These are phyloP conservation scores for Arthrobotrys conoides DNA, from an alignment of 2,329 filamentous ascomycete genomes.

Conservation along the genomic window DNA sequence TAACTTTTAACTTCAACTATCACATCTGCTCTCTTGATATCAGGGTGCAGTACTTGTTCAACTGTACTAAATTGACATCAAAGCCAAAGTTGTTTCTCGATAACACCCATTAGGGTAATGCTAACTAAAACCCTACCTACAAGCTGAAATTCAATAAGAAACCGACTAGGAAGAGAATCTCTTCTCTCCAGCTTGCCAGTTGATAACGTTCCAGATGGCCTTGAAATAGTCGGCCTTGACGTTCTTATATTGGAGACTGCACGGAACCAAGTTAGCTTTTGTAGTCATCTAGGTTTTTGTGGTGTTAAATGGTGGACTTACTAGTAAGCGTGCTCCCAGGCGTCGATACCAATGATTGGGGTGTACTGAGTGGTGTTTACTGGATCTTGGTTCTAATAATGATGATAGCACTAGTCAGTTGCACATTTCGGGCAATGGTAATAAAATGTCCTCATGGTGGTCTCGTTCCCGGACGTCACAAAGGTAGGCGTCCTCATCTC, in stretches of 20 bases:
- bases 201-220: constrained; percentile 93
- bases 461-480: too few relatives aligned
- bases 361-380: constrained; percentile 82
- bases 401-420: constrained; percentile 1
- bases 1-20: too few relatives aligned
- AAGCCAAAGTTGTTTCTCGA: too few relatives aligned
- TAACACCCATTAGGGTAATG: neutral
- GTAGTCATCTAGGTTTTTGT: neutral
- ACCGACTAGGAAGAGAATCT: constrained; percentile 44
- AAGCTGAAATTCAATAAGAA: neutral
- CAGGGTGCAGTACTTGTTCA: too few relatives aligned
- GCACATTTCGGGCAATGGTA: neutral
- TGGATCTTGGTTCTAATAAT: constrained; percentile 81
- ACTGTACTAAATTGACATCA: too few relatives aligned
- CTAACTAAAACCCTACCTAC: neutral
- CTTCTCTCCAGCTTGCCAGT: constrained; percentile 85
- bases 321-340: constrained; percentile 97
- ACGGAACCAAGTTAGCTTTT: constrained; percentile 12
- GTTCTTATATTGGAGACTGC: constrained; percentile 90
- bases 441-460: neutral
- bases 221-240: constrained; percentile 96
- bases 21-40: too few relatives aligned
- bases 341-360: constrained; percentile 89
- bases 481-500: too few relatives aligned
- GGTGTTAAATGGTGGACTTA: constrained; percentile 66